Evolutionary conservation across 2,329 filamentous ascomycete species (phyloP).

Genomic region (Seiridium unicorne): DNA sequence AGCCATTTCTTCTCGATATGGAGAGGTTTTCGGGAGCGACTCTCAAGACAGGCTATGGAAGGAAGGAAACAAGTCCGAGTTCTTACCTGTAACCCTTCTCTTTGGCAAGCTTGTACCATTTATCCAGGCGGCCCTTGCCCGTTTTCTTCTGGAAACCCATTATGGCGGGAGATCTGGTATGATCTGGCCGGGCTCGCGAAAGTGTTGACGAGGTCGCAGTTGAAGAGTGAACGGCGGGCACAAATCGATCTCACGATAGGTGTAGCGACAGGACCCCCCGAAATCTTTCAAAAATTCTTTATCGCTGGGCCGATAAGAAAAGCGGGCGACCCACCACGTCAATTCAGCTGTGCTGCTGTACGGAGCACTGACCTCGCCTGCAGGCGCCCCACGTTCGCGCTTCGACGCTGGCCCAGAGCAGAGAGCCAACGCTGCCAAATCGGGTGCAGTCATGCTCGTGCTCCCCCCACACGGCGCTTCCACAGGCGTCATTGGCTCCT

Average conservation of each 20-base stretch:
- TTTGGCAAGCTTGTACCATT: slow-evolving; percentile 98
- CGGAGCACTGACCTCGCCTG: too few relatives aligned
- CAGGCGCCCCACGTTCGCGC: neutral
- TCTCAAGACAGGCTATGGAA: too few relatives aligned
- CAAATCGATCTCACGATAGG: neutral
- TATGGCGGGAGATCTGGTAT: slow-evolving; percentile 5
- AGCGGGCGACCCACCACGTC: neutral
- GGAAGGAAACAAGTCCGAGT: slow-evolving; percentile 5
- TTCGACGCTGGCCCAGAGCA: neutral
- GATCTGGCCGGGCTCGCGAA: neutral
- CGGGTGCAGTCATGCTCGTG: neutral
- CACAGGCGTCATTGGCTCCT: neutral
- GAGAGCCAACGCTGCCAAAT: too few relatives aligned
- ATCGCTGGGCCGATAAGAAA: neutral
- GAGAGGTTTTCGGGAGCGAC: too few relatives aligned
- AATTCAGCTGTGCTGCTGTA: neutral
- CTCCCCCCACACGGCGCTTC: neutral
- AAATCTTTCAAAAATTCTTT: slow-evolving; percentile 13
- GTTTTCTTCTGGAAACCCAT: slow-evolving; percentile 99
- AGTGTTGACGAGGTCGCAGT: neutral
- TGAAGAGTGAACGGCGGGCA: neutral
- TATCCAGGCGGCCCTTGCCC: slow-evolving; percentile 96
- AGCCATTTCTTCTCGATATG: too few relatives aligned
- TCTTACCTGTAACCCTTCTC: slow-evolving; percentile 76
- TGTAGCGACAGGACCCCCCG: neutral